Base-by-base conservation (phyloP, 495 filamentous ascomycete species). In the Podospora comata region DNA sequence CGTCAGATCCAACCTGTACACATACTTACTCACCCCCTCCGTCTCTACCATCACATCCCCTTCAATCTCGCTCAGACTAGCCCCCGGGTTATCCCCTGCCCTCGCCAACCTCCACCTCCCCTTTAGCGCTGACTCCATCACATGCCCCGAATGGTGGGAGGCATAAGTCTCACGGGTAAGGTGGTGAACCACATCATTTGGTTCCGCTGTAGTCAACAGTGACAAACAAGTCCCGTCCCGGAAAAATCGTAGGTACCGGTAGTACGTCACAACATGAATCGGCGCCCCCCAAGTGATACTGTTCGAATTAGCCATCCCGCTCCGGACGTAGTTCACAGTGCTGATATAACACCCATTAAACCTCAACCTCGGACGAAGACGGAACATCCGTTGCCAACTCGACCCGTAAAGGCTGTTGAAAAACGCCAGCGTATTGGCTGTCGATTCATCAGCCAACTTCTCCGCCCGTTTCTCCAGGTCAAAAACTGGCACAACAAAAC, bases 261-360 rank as follows among this genome's bases (percentile, higher is more conserved):
- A 98, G 79, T 98, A 99, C 0, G 95, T 99, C 48, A 99, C 93
- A 64, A 97, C 97, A 74, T 94, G 93, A 20, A 98, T 90, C 15
- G 96, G 95, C 23, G 86, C 89, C 75, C 88, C 88, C 92, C 92
- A 96, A 74, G 71, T 88, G 64, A 75, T 76, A 78, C 75, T 85
- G 79, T 78, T 84, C 80, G 68, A 80, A 69, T 70, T 85, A 78
- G 71, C 87, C 78, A 73, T 88, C 62, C 95, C 95, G 2, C 92
- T 80, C 2, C 95, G 91, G 39, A 90, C 88, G 78, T 99, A 99
- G 80, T 98, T 98, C 60, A 96, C 92, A 0, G 95, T 98, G 77
- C 86, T 90, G 79, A 99, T 99, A 81, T 99, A 99, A 76, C 91
- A 89, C 16, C 95, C 95, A 69, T 93, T 93, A 79, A 95, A 99